Evolutionary conservation across 2,329 filamentous ascomycete species (phyloP).

Genomic region (Stromatinia cepivora): DNA sequence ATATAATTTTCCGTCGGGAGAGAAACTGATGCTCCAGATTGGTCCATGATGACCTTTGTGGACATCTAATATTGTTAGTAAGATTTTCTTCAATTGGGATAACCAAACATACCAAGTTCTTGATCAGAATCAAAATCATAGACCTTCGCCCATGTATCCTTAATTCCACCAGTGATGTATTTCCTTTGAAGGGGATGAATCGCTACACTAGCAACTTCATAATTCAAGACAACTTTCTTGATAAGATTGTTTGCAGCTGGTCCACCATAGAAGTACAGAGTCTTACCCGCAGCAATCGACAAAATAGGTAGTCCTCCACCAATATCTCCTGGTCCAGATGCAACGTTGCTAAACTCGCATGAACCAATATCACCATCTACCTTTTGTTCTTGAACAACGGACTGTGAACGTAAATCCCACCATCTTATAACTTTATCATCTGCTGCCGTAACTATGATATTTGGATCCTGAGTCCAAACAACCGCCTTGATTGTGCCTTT

Average conservation of each 20-base stretch:
- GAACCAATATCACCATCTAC: conserved; percentile 87
- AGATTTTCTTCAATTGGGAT: background rate
- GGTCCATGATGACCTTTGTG: conserved; percentile 97
- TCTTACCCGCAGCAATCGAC: conserved; percentile 91
- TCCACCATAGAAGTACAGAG: conserved; percentile 88
- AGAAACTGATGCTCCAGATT: conserved; percentile 94
- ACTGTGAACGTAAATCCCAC: conserved; percentile 82
- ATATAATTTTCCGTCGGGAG: conserved; percentile 92
- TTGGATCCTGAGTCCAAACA: conserved; percentile 87
- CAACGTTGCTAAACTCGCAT: conserved; percentile 78
- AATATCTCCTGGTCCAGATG: conserved; percentile 61
- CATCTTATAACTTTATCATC: conserved; percentile 90
- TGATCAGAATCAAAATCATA: conserved; percentile 83
- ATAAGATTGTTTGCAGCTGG: conserved; percentile 66
- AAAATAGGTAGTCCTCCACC: conserved; percentile 71
- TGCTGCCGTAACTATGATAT: conserved; percentile 85
- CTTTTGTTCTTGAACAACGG: conserved; percentile 72
- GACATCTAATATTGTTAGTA: conserved; percentile 59
- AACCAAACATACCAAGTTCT: conserved; percentile 63
- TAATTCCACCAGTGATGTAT: conserved; percentile 86
- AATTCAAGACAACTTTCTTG: conserved; percentile 76
- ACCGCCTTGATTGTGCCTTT: conserved; percentile 92
- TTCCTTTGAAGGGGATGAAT: conserved; percentile 79
- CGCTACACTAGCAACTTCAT: conserved; percentile 88
- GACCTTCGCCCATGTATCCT: conserved; percentile 94